Evolutionary conservation across 2,329 filamentous ascomycete genomes (phyloP).

Genomic region (Venturia aucupariae): DNA sequence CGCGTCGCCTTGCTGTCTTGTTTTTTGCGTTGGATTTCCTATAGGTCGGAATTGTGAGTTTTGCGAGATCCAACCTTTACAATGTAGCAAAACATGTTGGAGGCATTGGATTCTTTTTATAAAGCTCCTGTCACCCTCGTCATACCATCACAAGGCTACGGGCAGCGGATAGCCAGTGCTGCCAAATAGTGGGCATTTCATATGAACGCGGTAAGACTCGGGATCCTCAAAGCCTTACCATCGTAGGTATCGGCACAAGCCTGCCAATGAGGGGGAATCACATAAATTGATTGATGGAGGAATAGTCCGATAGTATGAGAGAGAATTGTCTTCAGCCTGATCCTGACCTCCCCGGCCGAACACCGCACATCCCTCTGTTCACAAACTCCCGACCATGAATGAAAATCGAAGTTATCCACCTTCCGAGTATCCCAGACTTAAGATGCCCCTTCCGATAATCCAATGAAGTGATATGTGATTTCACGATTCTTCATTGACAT

Average conservation of each 20-base stretch:
- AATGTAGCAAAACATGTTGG: not conserved
- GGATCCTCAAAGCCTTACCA: not conserved
- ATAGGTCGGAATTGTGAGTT: no score
- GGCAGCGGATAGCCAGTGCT: not conserved
- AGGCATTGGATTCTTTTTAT: not conserved
- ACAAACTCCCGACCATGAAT: conserved; percentile 1
- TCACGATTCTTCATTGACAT: conserved; percentile 8
- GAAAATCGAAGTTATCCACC: not conserved
- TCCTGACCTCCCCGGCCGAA: not conserved
- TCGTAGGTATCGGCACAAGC: not conserved
- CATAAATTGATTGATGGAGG: not conserved
- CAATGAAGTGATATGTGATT: not conserved
- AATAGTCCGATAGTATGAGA: not conserved
- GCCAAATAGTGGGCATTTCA: not conserved
- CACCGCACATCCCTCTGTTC: not conserved
- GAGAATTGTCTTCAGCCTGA: not conserved
- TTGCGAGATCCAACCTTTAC: no score
- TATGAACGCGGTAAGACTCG: not conserved
- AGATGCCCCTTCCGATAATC: not conserved
- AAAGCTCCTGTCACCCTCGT: not conserved
- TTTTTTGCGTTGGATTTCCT: no score
- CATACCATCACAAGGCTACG: conserved; percentile 5
- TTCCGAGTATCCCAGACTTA: not conserved
- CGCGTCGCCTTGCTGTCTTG: no score
- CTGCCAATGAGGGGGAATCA: not conserved